Evolutionary conservation across 2,329 filamentous ascomycete genomes (phyloP).

Genomic region (Diaporthe australafricana): DNA sequence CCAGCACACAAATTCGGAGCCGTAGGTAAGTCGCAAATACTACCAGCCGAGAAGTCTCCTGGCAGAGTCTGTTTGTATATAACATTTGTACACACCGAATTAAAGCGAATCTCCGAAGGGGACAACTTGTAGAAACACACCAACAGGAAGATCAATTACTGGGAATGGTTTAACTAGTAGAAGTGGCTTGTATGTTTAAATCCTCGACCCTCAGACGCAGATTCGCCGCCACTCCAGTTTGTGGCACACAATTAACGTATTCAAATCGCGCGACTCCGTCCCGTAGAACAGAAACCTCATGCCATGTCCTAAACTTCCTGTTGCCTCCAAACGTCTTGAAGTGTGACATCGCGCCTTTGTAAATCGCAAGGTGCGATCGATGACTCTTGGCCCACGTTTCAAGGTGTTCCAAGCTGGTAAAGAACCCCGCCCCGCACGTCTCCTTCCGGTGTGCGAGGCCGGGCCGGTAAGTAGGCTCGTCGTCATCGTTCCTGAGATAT

Average conservation of each 20-base stretch:
- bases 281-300: neutral
- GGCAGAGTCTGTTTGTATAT: too few relatives aligned
- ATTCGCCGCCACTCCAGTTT: neutral
- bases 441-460: neutral
- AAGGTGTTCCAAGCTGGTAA: neutral
- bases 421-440: neutral
- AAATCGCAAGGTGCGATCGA: neutral
- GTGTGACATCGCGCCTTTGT: neutral
- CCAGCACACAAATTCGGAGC: too few relatives aligned
- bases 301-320: conserved; percentile 3
- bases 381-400: neutral
- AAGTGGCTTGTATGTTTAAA: neutral
- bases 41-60: too few relatives aligned
- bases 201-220: neutral
- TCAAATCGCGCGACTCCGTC: neutral
- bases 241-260: neutral
- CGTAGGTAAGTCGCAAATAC: too few relatives aligned
- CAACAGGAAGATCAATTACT: too few relatives aligned
- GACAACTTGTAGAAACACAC: too few relatives aligned
- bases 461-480: neutral
- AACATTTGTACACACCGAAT: too few relatives aligned
- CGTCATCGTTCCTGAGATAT: neutral
- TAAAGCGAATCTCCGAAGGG: too few relatives aligned
- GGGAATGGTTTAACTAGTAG: neutral
- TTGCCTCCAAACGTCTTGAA: neutral